Base-by-base conservation (phyloP, 768 basidiomycete genomes). In the Gloeostereum incarnatum region DNA sequence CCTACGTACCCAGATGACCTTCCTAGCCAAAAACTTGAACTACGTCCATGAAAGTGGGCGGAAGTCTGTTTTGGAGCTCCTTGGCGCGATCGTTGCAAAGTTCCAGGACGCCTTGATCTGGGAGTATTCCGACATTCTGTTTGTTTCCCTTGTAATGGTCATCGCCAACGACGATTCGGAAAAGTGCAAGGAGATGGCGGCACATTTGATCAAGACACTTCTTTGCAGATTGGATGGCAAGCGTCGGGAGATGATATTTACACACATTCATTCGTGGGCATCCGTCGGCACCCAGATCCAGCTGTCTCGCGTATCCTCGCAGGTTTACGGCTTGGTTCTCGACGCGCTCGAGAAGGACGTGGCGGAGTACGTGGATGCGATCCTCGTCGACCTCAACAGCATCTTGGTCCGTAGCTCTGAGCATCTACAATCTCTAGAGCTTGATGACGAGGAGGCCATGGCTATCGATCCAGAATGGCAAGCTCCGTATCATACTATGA, bases 121-220 rank as follows among this genome's bases (percentile, higher is more conserved):
- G 13, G 90, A 97, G 51, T 84, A 91, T 48, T 71, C 83, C 10
- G 89, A 96, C 51, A 68, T 96, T 46, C 68, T 98, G 34, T 97
- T 97, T 54, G 78, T 96, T 11, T 80, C 86, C 0, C 71, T 98
- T 18, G 87, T 94, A 27, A 84, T 97, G 78, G 86, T 85, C 19
- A 60, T 97, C 22, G 92, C 91, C 20, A 99, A 98, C 53, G 96
- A 99, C 54, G 83, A 87, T 26, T 91, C 93, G 5, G 62, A 84
- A 23, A 81, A 85, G 51, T 97, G 91, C 53, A 73, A 91, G 19
- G 86, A 85, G 56, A 84, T 88, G 77, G 90, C 90, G 0, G 81
- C 84, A 2, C 75, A 77, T 26, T 68, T 97, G 31, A 71, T 94
- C 62, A 85, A 89, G 58, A 68, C 59, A 23, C 73, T 99, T 13